phyloP scores from a whole-genome alignment of 2,329 filamentous ascomycete genomes.

The Aspergillus sp. region DNA sequence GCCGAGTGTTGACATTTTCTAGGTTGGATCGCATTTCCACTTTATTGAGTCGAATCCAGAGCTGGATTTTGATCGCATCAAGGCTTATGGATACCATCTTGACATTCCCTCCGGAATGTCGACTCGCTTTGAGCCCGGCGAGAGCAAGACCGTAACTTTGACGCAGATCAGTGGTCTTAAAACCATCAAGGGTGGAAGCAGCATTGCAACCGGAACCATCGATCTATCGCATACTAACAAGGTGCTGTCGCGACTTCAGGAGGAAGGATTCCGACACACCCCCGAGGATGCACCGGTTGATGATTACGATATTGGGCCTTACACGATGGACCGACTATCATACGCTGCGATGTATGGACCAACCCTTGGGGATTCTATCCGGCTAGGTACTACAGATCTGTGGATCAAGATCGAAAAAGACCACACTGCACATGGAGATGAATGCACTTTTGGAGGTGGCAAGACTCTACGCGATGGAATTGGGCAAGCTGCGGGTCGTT shows the following conservation, averaged over 20 bases:
- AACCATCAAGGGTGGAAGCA: slow-evolving; percentile 82
- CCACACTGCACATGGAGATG: slow-evolving; percentile 80
- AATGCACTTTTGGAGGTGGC: slow-evolving; percentile 94
- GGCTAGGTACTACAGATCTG: slow-evolving; percentile 78
- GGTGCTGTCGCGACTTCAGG: slow-evolving; percentile 66
- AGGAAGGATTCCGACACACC: slow-evolving; percentile 74
- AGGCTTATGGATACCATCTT: slow-evolving; percentile 79
- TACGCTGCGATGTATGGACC: slow-evolving; percentile 92
- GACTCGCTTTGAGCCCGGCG: slow-evolving; percentile 90
- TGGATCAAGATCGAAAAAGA: slow-evolving; percentile 92
- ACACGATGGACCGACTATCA: slow-evolving; percentile 71
- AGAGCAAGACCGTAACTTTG: slow-evolving; percentile 83
- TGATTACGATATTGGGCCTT: slow-evolving; percentile 56
- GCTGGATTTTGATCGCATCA: slow-evolving; percentile 80
- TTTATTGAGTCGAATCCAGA: slow-evolving; percentile 93
- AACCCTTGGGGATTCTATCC: slow-evolving; percentile 79
- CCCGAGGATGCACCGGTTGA: slow-evolving; percentile 63
- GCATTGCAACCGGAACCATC: slow-evolving; percentile 70
- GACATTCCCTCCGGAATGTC: slow-evolving; percentile 91
- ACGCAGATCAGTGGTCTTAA: slow-evolving; percentile 82
- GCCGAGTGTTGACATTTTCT: no score
- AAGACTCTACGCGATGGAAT: slow-evolving; percentile 94
- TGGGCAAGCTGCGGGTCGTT: slow-evolving; percentile 81
- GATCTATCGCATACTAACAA: slow-evolving; percentile 62
- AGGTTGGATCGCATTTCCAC: slow-evolving; percentile 92